Evolutionary conservation across 768 basidiomycete genomes (phyloP).

Genomic region (Pulveroboletus frians): DNA sequence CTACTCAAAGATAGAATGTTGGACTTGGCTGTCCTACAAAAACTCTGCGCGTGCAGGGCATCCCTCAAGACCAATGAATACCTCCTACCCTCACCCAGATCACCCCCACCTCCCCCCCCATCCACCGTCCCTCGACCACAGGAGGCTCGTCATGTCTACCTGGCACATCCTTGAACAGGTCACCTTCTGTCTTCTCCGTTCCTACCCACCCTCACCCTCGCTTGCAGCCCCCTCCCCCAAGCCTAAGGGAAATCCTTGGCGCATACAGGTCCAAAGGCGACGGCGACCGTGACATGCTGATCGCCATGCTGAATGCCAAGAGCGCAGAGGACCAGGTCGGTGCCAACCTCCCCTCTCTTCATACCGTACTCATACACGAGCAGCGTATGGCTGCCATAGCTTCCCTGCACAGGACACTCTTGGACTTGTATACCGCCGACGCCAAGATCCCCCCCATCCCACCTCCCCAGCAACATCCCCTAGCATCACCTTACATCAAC

Average conservation of each 20-base stretch:
- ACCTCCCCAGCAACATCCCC: conserved; percentile 31
- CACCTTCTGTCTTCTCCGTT: background rate
- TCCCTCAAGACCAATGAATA: conserved; percentile 27
- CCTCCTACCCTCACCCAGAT: conserved; percentile 18
- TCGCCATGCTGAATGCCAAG: conserved; percentile 90
- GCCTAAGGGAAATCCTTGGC: conserved; percentile 76
- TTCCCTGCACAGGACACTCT: conserved; percentile 63
- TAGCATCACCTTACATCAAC: conserved; percentile 33
- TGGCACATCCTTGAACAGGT: conserved; percentile 48
- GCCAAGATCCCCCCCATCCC: conserved; percentile 29
- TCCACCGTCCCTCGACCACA: conserved; percentile 22
- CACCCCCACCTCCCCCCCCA: conserved; percentile 14
- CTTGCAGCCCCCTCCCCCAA: conserved; percentile 67
- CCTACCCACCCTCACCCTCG: conserved; percentile 1
- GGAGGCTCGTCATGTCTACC: conserved; percentile 38
- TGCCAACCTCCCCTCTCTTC: conserved; percentile 7
- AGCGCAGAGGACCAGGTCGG: conserved; percentile 87
- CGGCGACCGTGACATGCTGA: conserved; percentile 87
- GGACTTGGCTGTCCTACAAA: conserved; percentile 43
- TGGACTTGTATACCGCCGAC: conserved; percentile 48
- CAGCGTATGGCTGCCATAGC: conserved; percentile 71
- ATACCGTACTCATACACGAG: conserved; percentile 4
- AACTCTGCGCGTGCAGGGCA: conserved; percentile 23
- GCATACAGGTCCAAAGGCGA: conserved; percentile 85
- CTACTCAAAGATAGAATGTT: conserved; percentile 43